These are phyloP conservation scores for Aspergillus calidoustus DNA, from an alignment of 2,329 filamentous ascomycete species.

Conservation along the genomic window DNA sequence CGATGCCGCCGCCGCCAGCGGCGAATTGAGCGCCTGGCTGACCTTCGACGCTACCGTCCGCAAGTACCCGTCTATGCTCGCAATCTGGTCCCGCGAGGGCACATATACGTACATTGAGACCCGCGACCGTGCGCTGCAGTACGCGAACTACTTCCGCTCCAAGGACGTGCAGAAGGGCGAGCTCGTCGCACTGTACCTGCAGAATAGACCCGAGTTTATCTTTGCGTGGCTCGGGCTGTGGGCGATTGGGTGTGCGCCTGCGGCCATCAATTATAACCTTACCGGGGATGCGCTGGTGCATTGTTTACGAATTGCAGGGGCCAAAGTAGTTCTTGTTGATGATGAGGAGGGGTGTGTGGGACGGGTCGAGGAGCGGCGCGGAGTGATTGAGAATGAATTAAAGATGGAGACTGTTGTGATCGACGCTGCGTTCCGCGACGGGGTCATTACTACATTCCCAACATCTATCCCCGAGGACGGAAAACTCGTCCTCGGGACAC, in stretches of 20 bases:
- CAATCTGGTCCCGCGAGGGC: constrained; percentile 69
- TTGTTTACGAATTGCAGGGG: constrained; percentile 63
- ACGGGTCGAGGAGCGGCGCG: constrained; percentile 59
- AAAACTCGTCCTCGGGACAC: constrained; percentile 56
- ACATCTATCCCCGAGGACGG: constrained; percentile 57
- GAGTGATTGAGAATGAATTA: constrained; percentile 57
- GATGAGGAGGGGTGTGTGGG: constrained; percentile 57
- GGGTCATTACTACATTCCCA: constrained; percentile 50
- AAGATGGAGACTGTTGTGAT: constrained; percentile 63
- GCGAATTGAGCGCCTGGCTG: constrained; percentile 67
- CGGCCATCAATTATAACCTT: constrained; percentile 73
- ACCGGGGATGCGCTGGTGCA: constrained; percentile 67
- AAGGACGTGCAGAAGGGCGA: constrained; percentile 64
- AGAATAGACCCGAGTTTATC: constrained; percentile 70
- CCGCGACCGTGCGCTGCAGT: constrained; percentile 62
- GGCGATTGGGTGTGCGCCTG: constrained; percentile 70
- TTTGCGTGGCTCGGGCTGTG: constrained; percentile 68
- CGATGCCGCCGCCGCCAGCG: constrained; percentile 53
- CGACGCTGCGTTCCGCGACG: constrained; percentile 51
- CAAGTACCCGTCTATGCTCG: constrained; percentile 57
- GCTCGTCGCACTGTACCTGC: constrained; percentile 69
- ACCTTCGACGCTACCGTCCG: constrained; percentile 63
- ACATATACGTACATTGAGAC: constrained; percentile 64
- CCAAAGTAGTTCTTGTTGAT: constrained; percentile 64
- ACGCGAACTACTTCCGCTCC: constrained; percentile 64